Conservation (phyloP, 2,329 filamentous ascomycete species). For the Exophiala aquamarina region DNA sequence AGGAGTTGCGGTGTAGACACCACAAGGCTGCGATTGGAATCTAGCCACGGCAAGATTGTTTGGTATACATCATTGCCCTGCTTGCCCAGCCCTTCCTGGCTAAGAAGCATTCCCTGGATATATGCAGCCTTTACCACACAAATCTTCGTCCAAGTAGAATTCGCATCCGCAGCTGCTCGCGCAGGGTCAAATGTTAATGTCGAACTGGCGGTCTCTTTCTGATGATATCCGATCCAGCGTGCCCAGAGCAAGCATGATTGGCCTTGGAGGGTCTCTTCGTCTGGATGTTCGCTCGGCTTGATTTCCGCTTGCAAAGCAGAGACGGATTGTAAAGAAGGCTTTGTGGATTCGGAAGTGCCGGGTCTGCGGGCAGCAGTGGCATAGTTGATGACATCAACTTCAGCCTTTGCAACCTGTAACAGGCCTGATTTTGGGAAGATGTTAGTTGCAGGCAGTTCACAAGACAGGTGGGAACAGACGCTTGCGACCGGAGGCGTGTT, state of each 20-base stretch:
- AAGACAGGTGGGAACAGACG: slow-evolving; percentile 58
- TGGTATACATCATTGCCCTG: slow-evolving; percentile 68
- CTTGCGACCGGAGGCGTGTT: slow-evolving; percentile 81
- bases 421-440: slow-evolving; percentile 53
- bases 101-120: slow-evolving; percentile 63
- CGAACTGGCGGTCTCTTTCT: slow-evolving; percentile 21
- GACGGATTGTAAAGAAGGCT: slow-evolving; percentile 30
- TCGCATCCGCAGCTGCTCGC: slow-evolving; percentile 18
- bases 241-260: slow-evolving; percentile 74
- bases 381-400: slow-evolving; percentile 63
- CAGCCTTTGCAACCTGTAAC: slow-evolving; percentile 67
- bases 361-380: slow-evolving; percentile 36
- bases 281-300: slow-evolving; percentile 27
- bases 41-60: slow-evolving; percentile 64
- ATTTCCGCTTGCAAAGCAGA: slow-evolving; percentile 22
- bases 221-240: slow-evolving; percentile 14
- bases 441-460: slow-evolving; percentile 12
- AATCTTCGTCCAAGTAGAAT: slow-evolving; percentile 73
- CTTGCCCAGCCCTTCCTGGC: slow-evolving; percentile 14
- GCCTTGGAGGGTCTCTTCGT: slow-evolving; percentile 70
- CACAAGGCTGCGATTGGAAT: slow-evolving; percentile 33
- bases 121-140: slow-evolving; percentile 78
- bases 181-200: slow-evolving; percentile 14
- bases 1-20: slow-evolving; percentile 64
- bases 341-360: slow-evolving; percentile 30